phyloP scores from a whole-genome alignment of 2,329 filamentous ascomycete species.

The Albifimbria verrucaria region DNA sequence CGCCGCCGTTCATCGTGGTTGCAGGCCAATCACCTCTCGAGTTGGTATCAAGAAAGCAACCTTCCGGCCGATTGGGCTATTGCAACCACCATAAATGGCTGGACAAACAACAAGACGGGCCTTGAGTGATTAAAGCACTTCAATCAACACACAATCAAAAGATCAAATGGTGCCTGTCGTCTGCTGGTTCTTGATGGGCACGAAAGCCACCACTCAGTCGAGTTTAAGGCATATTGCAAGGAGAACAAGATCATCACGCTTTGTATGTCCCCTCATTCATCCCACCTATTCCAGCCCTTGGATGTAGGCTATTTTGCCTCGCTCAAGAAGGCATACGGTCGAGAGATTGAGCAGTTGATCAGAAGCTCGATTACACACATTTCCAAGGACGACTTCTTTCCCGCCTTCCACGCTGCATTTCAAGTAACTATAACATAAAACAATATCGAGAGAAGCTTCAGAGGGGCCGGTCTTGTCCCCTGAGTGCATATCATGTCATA shows the following conservation, averaged over 20 bases:
- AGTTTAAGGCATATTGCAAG: background rate
- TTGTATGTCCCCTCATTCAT: no score
- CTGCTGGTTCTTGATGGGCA: background rate
- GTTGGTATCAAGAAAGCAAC: background rate
- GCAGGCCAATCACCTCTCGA: slow-evolving; percentile 15
- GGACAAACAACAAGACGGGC: slow-evolving; percentile 2
- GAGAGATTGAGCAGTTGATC: no score
- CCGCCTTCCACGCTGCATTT: background rate
- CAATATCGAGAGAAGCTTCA: slow-evolving; percentile 2
- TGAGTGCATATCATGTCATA: background rate
- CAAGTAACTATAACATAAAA: background rate
- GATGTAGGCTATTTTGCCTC: no score
- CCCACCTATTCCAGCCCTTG: no score
- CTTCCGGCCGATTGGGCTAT: background rate
- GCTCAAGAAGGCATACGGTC: no score
- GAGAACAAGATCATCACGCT: no score
- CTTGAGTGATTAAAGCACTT: slow-evolving; percentile 1
- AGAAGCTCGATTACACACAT: no score
- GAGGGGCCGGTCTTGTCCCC: background rate
- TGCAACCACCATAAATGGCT: background rate
- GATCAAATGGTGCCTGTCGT: background rate
- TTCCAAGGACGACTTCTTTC: no score
- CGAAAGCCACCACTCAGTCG: background rate
- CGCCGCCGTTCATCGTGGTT: no score
- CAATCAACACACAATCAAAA: background rate